Evolutionary conservation across 352 stramenopile species (phyloP), one percentile per base, ranked within the genome.

Genomic region (Phytophthora pluvialis): DNA sequence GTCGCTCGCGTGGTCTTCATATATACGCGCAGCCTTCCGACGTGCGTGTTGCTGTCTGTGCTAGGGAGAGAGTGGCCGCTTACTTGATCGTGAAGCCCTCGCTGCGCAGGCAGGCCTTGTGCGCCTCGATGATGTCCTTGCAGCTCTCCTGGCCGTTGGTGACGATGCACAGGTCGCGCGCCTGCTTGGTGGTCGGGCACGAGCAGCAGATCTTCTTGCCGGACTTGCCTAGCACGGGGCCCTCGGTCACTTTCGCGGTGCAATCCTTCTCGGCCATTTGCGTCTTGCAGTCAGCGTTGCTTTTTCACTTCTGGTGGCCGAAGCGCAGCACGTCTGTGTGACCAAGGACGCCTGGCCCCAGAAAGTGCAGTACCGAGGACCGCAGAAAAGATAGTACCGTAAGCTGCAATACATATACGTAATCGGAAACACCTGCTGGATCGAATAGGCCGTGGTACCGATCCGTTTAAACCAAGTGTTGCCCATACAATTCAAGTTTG

Each of bases 181-280:
- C 91, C 72, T 97, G 80, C 78, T 99, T 99, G 29, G 96, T 99
- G 26, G 98, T 97, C 16, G 97, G 97, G 69, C 97, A 99, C 47
- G 93, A 98, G 77, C 97, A 99, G 80, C 97, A 99, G 64, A 99
- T 99, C 78, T 98, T 98, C 81, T 98, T 99, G 64, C 96, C 95
- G 0, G 94, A 98, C 81, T 99, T 99, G 65, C 89, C 89, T 26
- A 97, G 48, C 55, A 92, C 73, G 1, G 84, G 86, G 2, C 60
- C 58, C 4, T 73, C 53, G 11, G 55, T 43, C 45, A 73, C 57
- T 44, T 72, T 54, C 15, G 55, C 39, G 16, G 60, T 72, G 10
- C 53, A 67, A 44, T 75, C 62, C 61, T 89, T 90, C 54, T 72
- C 77, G 21, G 72, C 69, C 83, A 92, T 92, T 35, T 3, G 39